Evolutionary conservation across 2,329 filamentous ascomycete genomes (phyloP).

Genomic region (Fusarium floridanum): DNA sequence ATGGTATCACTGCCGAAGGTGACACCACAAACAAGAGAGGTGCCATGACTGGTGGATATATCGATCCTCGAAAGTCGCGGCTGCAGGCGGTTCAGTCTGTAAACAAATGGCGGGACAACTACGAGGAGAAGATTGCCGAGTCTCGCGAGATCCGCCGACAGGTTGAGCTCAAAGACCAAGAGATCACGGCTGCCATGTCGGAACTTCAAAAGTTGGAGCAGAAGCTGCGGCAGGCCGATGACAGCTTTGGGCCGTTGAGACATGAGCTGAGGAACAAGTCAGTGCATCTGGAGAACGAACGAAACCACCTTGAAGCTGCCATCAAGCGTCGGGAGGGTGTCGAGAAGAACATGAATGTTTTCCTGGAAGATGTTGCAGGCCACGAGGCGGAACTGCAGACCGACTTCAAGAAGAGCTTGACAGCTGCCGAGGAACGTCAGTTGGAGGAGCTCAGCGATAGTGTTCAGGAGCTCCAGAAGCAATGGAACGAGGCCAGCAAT

Average conservation of each 20-base stretch:
- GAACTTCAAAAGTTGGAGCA: slow-evolving; percentile 87
- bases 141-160: slow-evolving; percentile 75
- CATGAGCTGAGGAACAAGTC: slow-evolving; percentile 82
- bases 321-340: slow-evolving; percentile 74
- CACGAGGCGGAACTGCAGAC: slow-evolving; percentile 85
- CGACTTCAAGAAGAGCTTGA: slow-evolving; percentile 93
- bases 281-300: slow-evolving; percentile 79
- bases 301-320: slow-evolving; percentile 80
- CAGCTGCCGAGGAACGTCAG: slow-evolving; percentile 83
- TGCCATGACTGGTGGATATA: slow-evolving; percentile 93
- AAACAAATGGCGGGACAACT: slow-evolving; percentile 80
- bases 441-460: slow-evolving; percentile 77
- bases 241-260: slow-evolving; percentile 83
- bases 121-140: slow-evolving; percentile 74
- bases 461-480: slow-evolving; percentile 80
- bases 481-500: slow-evolving; percentile 81
- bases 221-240: slow-evolving; percentile 80
- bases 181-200: slow-evolving; percentile 88
- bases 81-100: slow-evolving; percentile 86
- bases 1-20: slow-evolving; percentile 93
- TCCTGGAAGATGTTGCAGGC: slow-evolving; percentile 80
- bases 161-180: slow-evolving; percentile 85
- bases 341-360: slow-evolving; percentile 79
- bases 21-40: slow-evolving; percentile 96
- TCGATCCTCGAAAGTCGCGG: slow-evolving; percentile 87